Conservation (phyloP, 306 rosid genomes). For the Morella rubra region DNA sequence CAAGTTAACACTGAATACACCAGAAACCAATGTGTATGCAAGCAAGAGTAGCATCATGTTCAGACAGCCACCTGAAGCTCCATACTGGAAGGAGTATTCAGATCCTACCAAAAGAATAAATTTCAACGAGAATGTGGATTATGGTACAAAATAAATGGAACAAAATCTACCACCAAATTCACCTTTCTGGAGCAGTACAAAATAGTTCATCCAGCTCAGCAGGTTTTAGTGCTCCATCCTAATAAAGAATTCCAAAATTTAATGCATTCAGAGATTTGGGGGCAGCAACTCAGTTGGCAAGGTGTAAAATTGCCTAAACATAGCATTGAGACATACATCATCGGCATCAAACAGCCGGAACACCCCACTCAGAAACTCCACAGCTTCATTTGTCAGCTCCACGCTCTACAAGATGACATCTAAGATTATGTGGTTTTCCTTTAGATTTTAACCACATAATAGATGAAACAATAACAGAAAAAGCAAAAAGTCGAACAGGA, state of each 20-base stretch:
- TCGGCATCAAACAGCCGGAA: slow-evolving; percentile 78
- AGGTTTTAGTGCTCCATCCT: slow-evolving; percentile 84
- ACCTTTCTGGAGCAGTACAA: slow-evolving; percentile 94
- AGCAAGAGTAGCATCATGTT: neutral
- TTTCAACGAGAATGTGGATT: neutral
- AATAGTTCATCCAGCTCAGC: slow-evolving; percentile 75
- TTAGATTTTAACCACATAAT: neutral
- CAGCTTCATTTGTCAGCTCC: slow-evolving; percentile 87
- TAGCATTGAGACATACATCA: slow-evolving; percentile 51
- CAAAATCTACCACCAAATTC: slow-evolving; percentile 9
- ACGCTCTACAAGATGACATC: slow-evolving; percentile 61
- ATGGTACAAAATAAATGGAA: neutral
- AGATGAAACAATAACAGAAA: slow-evolving; percentile 1
- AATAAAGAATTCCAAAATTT: slow-evolving; percentile 28
- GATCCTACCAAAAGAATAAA: neutral
- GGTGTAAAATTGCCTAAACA: slow-evolving; percentile 25
- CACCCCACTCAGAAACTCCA: slow-evolving; percentile 78
- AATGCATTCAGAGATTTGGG: slow-evolving; percentile 32
- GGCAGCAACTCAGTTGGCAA: slow-evolving; percentile 17
- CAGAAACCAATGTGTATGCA: neutral
- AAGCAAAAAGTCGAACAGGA: neutral
- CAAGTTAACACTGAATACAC: neutral
- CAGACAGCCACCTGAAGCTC: neutral
- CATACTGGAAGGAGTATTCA: neutral
- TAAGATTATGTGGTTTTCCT: slow-evolving; percentile 24